Evolutionary conservation across 2,329 filamentous ascomycete genomes (phyloP), one percentile per base, ranked within the genome.

Genomic region (Cordyceps sp.): DNA sequence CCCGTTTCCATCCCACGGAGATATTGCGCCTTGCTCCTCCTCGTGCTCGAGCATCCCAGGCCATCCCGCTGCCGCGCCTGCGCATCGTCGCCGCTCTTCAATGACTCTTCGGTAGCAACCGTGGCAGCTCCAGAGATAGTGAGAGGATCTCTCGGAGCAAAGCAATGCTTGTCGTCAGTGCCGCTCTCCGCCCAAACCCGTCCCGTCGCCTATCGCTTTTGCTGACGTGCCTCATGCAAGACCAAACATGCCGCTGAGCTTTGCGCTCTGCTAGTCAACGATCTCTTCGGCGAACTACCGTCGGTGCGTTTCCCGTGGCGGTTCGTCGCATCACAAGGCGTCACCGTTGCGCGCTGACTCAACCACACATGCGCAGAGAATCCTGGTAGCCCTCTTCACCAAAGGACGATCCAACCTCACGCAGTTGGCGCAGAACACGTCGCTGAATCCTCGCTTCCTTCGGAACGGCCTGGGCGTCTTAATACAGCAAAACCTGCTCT

Each of bases 251-350:
- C 80, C 43, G 74, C 79, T 48, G 83, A 94, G 70, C 81, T 96
- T 50, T 93, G 84, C 64, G 72, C 78, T 61, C 74, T 93, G 52
- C 69, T 94, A 40, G 78, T 96, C 40, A 76, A 85, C 50, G 85
- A 94, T 52, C 68, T 82, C 37, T 88, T 90, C 55, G 90, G 90
- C 50, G 82, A 93, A 59, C 73, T 96, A 36, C 84, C 85, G 39
- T 83, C 84, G 52, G 88, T 94, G 79, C 36, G 39, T 9, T 26
- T 26, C n/a, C n/a, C n/a, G n/a, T n/a, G n/a, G n/a, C n/a, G n/a
- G n/a, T n/a, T n/a, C n/a, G n/a, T n/a, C n/a, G n/a, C n/a, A n/a
- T n/a, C n/a, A n/a, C n/a, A n/a, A n/a, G n/a, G n/a, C n/a, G n/a
- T n/a, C n/a, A n/a, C n/a, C n/a, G n/a, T n/a, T n/a, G n/a, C n/a